Percentiles rank a stretch among this genome's conserved stretches.
Evolutionary conservation across 2,329 filamentous ascomycete genomes (phyloP).

Genomic region (Pleomassaria siparia): DNA sequence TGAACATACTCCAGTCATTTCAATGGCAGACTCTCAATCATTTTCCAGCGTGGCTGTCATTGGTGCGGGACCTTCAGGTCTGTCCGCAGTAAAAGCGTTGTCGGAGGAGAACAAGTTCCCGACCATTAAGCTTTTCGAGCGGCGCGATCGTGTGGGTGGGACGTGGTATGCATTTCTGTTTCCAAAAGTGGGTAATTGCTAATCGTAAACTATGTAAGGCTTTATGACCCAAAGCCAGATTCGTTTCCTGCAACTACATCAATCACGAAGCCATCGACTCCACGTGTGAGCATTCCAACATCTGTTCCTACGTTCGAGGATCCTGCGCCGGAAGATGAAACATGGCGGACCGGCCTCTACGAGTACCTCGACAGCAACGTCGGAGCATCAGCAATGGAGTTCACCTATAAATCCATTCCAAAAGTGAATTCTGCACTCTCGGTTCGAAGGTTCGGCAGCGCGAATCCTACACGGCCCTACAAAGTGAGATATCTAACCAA

Average conservation of each 20-base stretch:
- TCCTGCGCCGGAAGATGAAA: constrained; percentile 7
- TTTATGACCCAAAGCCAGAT: constrained; percentile 28
- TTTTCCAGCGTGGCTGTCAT: constrained; percentile 21
- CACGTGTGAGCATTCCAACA: neutral
- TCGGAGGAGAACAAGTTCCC: constrained; percentile 34
- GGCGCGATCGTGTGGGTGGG: constrained; percentile 32
- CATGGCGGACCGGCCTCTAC: constrained; percentile 10
- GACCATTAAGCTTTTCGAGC: constrained; percentile 36
- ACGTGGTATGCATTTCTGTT: constrained; percentile 23
- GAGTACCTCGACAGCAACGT: constrained; percentile 13
- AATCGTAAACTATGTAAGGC: neutral
- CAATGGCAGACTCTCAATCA: neutral
- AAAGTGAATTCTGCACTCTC: constrained; percentile 12
- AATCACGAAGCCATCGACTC: neutral
- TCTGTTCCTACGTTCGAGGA: constrained; percentile 5
- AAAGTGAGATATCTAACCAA: too few species aligned
- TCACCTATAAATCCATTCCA: constrained; percentile 11
- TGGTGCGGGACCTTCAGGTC: constrained; percentile 34
- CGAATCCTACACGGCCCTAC: constrained; percentile 10
- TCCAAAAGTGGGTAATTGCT: neutral
- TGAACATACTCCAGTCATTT: neutral
- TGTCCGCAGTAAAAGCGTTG: constrained; percentile 31
- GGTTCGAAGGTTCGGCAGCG: constrained; percentile 6
- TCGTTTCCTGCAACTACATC: constrained; percentile 17
- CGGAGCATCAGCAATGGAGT: constrained; percentile 8